A percentile compares a stretch with the other conserved stretches of the same genome.
Conservation (phyloP, 345 rosid genomes). For the Turritis glabra region DNA sequence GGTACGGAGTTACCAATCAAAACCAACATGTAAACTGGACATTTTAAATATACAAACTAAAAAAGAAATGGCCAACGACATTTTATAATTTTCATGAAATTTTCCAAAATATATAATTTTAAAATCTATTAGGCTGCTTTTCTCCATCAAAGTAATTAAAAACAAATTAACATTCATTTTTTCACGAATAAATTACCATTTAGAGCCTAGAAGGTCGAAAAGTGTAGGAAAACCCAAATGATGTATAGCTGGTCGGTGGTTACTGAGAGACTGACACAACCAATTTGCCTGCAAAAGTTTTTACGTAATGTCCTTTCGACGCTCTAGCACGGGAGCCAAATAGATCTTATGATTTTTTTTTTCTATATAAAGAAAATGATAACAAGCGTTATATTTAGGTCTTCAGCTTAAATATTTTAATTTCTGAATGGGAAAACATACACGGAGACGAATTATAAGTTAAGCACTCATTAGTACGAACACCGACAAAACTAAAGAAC, state of each 20-base stretch:
- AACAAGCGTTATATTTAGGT: background rate
- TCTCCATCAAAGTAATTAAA: background rate
- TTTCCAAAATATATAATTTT: no score
- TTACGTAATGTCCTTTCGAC: constrained; percentile 11
- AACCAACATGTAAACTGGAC: background rate
- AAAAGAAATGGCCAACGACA: background rate
- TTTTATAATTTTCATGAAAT: background rate
- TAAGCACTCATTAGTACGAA: background rate
- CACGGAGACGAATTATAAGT: background rate
- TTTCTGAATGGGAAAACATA: background rate
- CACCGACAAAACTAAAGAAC: background rate
- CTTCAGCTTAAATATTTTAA: background rate
- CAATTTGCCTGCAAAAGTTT: constrained; percentile 10
- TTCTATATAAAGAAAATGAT: background rate
- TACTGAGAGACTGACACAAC: constrained; percentile 16
- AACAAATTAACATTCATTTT: background rate
- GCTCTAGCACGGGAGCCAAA: constrained; percentile 3
- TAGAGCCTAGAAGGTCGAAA: background rate
- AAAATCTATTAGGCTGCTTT: background rate
- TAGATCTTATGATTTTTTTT: background rate
- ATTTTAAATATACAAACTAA: background rate
- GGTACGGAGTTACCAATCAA: no score
- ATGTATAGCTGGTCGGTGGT: background rate
- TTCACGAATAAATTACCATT: background rate
- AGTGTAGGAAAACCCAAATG: background rate